A percentile compares a stretch with the other conserved stretches of the same genome.
These are phyloP conservation scores for Iris pallida DNA, from an alignment of 116 monocot species.

Conservation along the genomic window DNA sequence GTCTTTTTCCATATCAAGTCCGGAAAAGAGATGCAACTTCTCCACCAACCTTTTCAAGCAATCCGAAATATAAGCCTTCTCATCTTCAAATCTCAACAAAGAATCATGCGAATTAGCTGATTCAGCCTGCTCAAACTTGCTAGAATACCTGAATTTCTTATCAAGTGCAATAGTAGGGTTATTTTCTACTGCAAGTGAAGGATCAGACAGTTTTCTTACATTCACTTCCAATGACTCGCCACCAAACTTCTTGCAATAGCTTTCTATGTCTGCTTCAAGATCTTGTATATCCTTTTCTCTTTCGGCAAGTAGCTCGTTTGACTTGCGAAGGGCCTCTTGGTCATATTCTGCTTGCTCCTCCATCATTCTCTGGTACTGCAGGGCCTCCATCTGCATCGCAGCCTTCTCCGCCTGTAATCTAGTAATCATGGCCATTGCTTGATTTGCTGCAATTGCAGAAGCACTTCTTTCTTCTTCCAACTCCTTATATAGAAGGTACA, in stretches of 20 bases:
- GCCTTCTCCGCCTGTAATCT: conserved; percentile 99
- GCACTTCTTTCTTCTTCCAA: conserved; percentile 96
- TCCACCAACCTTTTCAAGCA: conserved; percentile 58
- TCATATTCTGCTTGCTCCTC: conserved; percentile 97
- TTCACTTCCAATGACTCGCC: conserved; percentile 1
- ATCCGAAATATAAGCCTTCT: conserved; percentile 53
- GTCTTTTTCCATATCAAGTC: conserved; percentile 1
- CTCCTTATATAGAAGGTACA: conserved; percentile 71
- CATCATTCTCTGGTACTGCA: conserved; percentile 97
- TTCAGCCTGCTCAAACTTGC: background rate
- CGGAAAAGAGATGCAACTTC: conserved; percentile 33
- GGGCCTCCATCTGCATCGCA: conserved; percentile 90
- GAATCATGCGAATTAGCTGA: conserved; percentile 6
- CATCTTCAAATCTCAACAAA: conserved; percentile 51
- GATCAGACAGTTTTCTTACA: background rate
- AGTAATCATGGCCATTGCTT: conserved; percentile 98
- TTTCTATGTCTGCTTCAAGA: conserved; percentile 61
- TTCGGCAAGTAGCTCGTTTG: conserved; percentile 57
- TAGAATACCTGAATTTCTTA: background rate
- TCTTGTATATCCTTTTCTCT: conserved; percentile 66
- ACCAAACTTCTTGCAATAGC: conserved; percentile 36
- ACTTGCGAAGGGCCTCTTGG: conserved; percentile 67
- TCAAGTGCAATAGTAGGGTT: background rate
- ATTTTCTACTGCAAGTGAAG: background rate
- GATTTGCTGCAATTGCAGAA: conserved; percentile 90